phyloP scores from a whole-genome alignment of 768 basidiomycete species.

The Ramaria sp. region DNA sequence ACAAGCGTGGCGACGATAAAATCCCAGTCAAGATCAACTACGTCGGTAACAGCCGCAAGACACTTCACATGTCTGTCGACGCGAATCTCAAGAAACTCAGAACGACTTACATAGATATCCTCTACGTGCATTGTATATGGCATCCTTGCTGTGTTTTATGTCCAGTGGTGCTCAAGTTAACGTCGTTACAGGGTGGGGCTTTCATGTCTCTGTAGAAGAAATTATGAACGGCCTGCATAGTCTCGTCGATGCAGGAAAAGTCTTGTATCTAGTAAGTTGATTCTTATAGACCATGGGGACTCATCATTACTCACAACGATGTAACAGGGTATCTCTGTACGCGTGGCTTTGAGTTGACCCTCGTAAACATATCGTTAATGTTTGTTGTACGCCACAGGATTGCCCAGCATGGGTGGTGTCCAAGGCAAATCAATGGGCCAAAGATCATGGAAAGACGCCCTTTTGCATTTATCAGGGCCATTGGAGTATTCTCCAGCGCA shows the following conservation, averaged over 20 bases:
- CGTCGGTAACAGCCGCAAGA: slow-evolving; percentile 22
- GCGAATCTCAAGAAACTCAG: slow-evolving; percentile 15
- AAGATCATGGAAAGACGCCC: slow-evolving; percentile 23
- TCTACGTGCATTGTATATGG: slow-evolving; percentile 18
- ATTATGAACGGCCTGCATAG: slow-evolving; percentile 31
- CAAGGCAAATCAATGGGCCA: slow-evolving; percentile 23
- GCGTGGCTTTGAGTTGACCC: too few species aligned
- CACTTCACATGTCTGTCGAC: slow-evolving; percentile 16
- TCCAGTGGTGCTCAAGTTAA: slow-evolving; percentile 17
- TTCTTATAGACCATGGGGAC: background rate
- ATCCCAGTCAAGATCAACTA: slow-evolving; percentile 16
- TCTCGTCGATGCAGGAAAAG: slow-evolving; percentile 30
- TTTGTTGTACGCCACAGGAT: slow-evolving; percentile 4
- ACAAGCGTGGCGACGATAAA: slow-evolving; percentile 17
- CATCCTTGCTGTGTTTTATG: background rate
- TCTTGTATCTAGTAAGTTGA: slow-evolving; percentile 22
- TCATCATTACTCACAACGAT: background rate
- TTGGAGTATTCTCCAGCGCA: slow-evolving; percentile 17
- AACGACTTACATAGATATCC: slow-evolving; percentile 16
- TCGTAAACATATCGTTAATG: background rate
- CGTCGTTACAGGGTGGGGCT: slow-evolving; percentile 27
- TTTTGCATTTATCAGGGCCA: slow-evolving; percentile 28
- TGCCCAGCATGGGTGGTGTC: slow-evolving; percentile 21
- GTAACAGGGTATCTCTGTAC: slow-evolving; percentile 2
- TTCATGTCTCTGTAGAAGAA: slow-evolving; percentile 31